Conservation (phyloP, 2,329 filamentous ascomycete species). For the Dactylellina parvicollis region DNA sequence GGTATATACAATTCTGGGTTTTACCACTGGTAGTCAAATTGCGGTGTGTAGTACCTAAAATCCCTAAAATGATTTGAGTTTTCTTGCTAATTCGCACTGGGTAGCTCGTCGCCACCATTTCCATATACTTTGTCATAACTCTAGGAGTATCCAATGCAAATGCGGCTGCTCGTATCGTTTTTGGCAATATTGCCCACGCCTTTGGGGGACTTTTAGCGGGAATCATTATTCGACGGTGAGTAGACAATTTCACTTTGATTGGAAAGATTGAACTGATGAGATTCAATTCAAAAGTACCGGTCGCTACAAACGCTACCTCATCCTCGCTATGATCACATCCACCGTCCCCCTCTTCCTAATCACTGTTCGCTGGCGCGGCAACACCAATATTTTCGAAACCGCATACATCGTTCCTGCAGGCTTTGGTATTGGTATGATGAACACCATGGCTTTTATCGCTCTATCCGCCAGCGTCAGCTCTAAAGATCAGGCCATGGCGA, state of each 20-base stretch:
- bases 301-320: constrained; percentile 68
- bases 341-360: constrained; percentile 54
- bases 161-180: constrained; percentile 72
- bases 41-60: constrained; percentile 10
- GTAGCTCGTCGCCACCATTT: constrained; percentile 72
- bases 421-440: constrained; percentile 62
- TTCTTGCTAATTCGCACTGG: background rate
- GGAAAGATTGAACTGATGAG: background rate
- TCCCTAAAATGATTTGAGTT: background rate
- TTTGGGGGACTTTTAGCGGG: constrained; percentile 72
- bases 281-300: constrained; percentile 64
- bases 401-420: constrained; percentile 68
- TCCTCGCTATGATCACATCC: constrained; percentile 62
- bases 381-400: constrained; percentile 62
- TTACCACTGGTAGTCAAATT: constrained; percentile 45
- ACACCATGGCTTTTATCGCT: constrained; percentile 41
- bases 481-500: constrained; percentile 45
- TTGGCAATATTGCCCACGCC: constrained; percentile 74
- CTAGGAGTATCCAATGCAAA: constrained; percentile 68
- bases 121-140: constrained; percentile 76
- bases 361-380: constrained; percentile 68
- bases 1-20: constrained; percentile 66
- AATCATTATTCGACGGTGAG: constrained; percentile 63
- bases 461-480: constrained; percentile 35
- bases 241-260: background rate